Base-by-base conservation (phyloP, 139 green algal genomes). In the Coelastrella sp. region DNA sequence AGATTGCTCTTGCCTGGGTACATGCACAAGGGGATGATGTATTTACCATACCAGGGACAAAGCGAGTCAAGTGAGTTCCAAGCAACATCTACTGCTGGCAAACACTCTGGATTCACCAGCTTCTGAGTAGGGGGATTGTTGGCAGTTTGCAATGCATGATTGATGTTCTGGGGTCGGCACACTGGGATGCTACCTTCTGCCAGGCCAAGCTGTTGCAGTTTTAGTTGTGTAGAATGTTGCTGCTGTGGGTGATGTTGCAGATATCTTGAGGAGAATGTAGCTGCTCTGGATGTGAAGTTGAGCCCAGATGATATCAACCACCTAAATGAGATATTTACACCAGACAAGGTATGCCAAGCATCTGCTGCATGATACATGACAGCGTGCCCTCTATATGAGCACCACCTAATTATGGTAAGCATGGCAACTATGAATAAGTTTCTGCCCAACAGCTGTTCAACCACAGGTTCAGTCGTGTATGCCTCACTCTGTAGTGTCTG, bases 1-100 rank as follows among this genome's bases (percentile, higher is more conserved):
- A 98, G 94, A 79, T 98, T 86, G 95, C 96, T 20, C 92, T 98
- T 73, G 95, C 96, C 3, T 98, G 96, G 96, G 89, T 98, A 83
- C 91, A 96, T 54, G 60, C 87, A 7, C 94, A 95, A 65, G 96
- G 96, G 0, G 75, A 93, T 19, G 96, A 97, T 80, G 93, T 98
- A 3, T 90, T 97, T 74, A 93, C 96, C 66, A 98, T 98, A 80
- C 96, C 96, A 19, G 95, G 95, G 73, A 96, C 94, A 11, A 92
- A 92, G 68, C 64, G 82, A 56, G 32, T 87, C 71, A 83, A 54
- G 68, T 93, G 58, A 88, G 91, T 10, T 10, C 61, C 11, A 13
- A 13, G 61, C 10, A 13, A 10, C 61, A 71, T 10, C 32, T 47
- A 47, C 32, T 47, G 32, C 32, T 47, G 32, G 32, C 32, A 47